These are phyloP conservation scores for Quercus gilva DNA, from an alignment of 306 rosid genomes.

Conservation along the genomic window DNA sequence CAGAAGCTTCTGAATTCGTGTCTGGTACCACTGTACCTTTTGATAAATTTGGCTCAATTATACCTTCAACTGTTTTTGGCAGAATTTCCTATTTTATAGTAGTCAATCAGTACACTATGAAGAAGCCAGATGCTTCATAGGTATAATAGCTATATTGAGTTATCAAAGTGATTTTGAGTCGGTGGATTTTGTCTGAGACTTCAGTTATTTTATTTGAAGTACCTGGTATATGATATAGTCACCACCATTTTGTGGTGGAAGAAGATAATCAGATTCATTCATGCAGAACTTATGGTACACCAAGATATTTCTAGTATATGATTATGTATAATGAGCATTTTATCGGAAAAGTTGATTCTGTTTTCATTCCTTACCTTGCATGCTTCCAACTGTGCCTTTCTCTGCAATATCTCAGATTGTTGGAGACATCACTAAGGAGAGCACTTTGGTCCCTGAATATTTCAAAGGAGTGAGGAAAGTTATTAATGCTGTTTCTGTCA, in stretches of 20 bases:
- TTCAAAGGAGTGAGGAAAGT: slow-evolving; percentile 89
- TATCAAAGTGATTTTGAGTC: neutral
- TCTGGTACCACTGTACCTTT: neutral
- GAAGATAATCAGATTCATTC: slow-evolving; percentile 5
- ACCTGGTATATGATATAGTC: neutral
- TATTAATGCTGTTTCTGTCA: slow-evolving; percentile 83
- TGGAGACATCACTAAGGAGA: slow-evolving; percentile 84
- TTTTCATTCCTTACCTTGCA: slow-evolving; percentile 1
- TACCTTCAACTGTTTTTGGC: neutral
- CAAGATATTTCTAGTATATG: neutral
- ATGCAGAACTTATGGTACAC: no score
- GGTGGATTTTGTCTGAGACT: neutral
- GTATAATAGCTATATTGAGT: neutral
- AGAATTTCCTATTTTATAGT: neutral
- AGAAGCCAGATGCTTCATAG: neutral
- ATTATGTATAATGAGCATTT: neutral
- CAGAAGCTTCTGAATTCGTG: neutral
- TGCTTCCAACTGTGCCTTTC: slow-evolving; percentile 13
- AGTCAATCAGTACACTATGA: neutral
- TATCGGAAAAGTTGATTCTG: neutral
- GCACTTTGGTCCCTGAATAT: slow-evolving; percentile 68
- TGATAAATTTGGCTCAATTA: neutral
- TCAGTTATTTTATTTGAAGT: neutral
- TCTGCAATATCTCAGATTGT: slow-evolving; percentile 48
- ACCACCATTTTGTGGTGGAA: slow-evolving; percentile 1